These are phyloP conservation scores for Botrytis sinoallii DNA, from an alignment of 2,329 filamentous ascomycete genomes.

Conservation along the genomic window DNA sequence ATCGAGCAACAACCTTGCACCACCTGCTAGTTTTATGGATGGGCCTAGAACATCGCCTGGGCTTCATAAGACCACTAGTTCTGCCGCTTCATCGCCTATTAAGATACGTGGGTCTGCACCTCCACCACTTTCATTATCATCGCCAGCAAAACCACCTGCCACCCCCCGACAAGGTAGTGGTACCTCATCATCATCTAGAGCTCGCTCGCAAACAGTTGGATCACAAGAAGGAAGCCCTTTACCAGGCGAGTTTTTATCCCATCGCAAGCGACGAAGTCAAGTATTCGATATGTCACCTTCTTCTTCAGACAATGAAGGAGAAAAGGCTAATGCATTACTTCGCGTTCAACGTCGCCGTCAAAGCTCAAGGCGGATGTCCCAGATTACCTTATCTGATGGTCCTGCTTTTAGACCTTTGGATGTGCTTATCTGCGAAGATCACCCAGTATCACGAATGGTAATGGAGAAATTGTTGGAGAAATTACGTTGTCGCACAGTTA, in stretches of 20 bases:
- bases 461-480: constrained; percentile 98
- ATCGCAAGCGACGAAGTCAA: constrained; percentile 89
- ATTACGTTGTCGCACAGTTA: constrained; percentile 88
- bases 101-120: constrained; percentile 50
- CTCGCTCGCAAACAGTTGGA: constrained; percentile 86
- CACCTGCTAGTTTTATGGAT: constrained; percentile 67
- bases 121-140: constrained; percentile 51
- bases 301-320: constrained; percentile 94
- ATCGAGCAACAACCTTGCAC: constrained; percentile 63
- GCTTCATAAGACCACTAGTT: constrained; percentile 58
- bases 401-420: constrained; percentile 89
- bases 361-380: constrained; percentile 89
- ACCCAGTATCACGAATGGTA: constrained; percentile 94
- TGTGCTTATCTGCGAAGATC: constrained; percentile 94
- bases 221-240: constrained; percentile 85
- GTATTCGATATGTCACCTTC: constrained; percentile 96
- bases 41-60: constrained; percentile 60
- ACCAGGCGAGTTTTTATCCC: constrained; percentile 63
- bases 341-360: constrained; percentile 94
- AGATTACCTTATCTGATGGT: constrained; percentile 79
- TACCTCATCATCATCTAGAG: constrained; percentile 56
- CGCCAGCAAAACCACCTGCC: constrained; percentile 55
- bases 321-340: constrained; percentile 83
- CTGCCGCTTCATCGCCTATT: constrained; percentile 52
- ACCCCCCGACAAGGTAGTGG: constrained; percentile 61